Evolutionary conservation across 2,329 filamentous ascomycete species (phyloP), one percentile per base, ranked within the genome.

Genomic region (Septoria petroselini): DNA sequence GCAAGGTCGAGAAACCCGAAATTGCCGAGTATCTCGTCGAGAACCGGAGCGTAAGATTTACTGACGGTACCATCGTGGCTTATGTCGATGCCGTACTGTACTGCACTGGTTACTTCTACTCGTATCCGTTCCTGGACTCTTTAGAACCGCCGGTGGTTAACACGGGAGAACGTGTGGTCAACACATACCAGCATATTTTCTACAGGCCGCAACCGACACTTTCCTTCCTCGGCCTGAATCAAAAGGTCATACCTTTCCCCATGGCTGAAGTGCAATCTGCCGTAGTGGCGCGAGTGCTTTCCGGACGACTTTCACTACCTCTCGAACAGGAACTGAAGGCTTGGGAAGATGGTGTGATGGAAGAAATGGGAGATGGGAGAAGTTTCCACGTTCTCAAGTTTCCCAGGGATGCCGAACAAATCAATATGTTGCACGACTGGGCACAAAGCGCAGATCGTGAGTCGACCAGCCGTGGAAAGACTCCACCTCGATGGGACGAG

Each of bases 71-170:
- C 0, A 64, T 84, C 7, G 86, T 89, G 62, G 71, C 71, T 2
- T 73, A 83, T 27, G 70, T 97, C 48, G 91, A 96, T 62, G 79
- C 81, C 1, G 72, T 96, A 4, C 66, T 97, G 21, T 96, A 91
- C 68, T 91, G 88, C 66, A 96, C 91, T 0, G 91, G 91, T 0
- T 97, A 94, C 62, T 80, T 95, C 49, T 95, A 88, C 70, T 83
- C 84, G 4, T 86, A 86, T 50, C 89, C 90, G 0, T 96, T 95
- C 63, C 65, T 84, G 3, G 66, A 69, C 2, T 66, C 66, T 0
- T 63, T 81, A 2, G 46, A 68, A 1, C 76, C 82, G 0, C 73
- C 80, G 0, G 65, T 89, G 1, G 76, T 91, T 48, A 83, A 79
- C 0, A 79, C 82, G 47, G 91, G 91, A 1, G 78, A 77, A 27